Conservation (phyloP, 805 yeast genomes). For the Ogataea trehalophila region DNA sequence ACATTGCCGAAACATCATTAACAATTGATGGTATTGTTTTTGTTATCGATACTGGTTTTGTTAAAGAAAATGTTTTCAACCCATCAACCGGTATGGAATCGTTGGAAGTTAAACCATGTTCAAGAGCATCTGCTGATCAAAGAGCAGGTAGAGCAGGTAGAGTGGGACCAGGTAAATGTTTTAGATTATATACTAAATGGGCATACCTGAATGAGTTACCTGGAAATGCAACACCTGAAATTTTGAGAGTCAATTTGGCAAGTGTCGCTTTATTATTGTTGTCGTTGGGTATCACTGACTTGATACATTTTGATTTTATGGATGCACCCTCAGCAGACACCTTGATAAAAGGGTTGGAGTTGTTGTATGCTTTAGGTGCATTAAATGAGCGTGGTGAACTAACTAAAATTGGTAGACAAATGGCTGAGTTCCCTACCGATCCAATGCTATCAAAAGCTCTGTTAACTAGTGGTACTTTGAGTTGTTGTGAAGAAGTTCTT, state of each 20-base stretch:
- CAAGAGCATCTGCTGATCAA: constrained; percentile 94
- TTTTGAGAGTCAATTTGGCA: constrained; percentile 76
- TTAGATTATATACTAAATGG: constrained; percentile 79
- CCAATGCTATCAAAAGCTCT: constrained; percentile 83
- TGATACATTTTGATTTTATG: constrained; percentile 81
- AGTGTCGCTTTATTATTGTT: constrained; percentile 71
- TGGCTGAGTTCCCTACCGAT: constrained; percentile 91
- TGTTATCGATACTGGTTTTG: constrained; percentile 93
- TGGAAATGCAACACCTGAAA: constrained; percentile 83
- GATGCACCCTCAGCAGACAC: constrained; percentile 81
- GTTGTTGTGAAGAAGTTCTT: constrained; percentile 64
- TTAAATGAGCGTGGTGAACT: constrained; percentile 72
- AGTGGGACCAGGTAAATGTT: constrained; percentile 95
- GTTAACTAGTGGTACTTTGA: constrained; percentile 52
- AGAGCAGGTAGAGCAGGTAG: constrained; percentile 98
- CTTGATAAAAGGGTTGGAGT: constrained; percentile 69
- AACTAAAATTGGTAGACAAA: constrained; percentile 71
- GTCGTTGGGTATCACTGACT: constrained; percentile 80
- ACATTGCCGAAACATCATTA: constrained; percentile 94
- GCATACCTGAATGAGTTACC: constrained; percentile 75
- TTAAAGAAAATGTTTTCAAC: constrained; percentile 85
- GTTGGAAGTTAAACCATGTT: constrained; percentile 79
- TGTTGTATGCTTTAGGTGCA: constrained; percentile 84
- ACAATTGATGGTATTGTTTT: constrained; percentile 94
- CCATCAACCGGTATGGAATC: constrained; percentile 88